phyloP scores from a whole-genome alignment of 305 asterid species.

The Fraxinus paxiana region DNA sequence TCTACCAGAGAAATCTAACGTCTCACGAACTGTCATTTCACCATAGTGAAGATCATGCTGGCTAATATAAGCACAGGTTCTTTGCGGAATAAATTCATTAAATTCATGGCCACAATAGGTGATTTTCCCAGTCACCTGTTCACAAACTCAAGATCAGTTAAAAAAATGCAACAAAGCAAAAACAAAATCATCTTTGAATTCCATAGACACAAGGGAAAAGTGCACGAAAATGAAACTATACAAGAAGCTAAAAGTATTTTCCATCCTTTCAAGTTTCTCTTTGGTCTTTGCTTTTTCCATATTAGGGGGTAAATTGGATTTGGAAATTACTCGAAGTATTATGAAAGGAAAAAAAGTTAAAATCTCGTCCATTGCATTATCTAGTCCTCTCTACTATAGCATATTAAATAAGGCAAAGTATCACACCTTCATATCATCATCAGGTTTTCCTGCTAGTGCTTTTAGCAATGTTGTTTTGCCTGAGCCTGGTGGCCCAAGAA shows the following conservation, averaged over 20 bases:
- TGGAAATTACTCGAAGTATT: neutral
- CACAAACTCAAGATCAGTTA: neutral
- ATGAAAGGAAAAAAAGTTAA: neutral
- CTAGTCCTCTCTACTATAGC: neutral
- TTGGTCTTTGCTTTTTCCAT: neutral
- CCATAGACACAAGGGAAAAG: neutral
- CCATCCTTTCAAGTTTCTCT: neutral
- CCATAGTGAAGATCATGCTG: slow-evolving; percentile 56
- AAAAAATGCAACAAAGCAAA: neutral
- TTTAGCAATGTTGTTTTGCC: slow-evolving; percentile 78
- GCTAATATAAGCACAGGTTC: slow-evolving; percentile 78
- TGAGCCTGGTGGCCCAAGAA: slow-evolving; percentile 88
- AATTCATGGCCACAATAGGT: slow-evolving; percentile 56
- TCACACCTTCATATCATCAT: slow-evolving; percentile 58
- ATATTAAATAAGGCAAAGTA: neutral
- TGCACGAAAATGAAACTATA: neutral
- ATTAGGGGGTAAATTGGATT: neutral
- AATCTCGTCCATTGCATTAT: neutral
- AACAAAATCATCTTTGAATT: neutral
- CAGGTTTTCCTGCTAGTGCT: slow-evolving; percentile 69
- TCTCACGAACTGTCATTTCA: slow-evolving; percentile 61
- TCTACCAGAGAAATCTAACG: slow-evolving; percentile 54
- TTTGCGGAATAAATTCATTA: slow-evolving; percentile 51
- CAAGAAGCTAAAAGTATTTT: neutral
- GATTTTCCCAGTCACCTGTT: slow-evolving; percentile 58